Evolutionary conservation across 73 alveolate species (phyloP).

Genomic region (Durusdinium trenchii): DNA sequence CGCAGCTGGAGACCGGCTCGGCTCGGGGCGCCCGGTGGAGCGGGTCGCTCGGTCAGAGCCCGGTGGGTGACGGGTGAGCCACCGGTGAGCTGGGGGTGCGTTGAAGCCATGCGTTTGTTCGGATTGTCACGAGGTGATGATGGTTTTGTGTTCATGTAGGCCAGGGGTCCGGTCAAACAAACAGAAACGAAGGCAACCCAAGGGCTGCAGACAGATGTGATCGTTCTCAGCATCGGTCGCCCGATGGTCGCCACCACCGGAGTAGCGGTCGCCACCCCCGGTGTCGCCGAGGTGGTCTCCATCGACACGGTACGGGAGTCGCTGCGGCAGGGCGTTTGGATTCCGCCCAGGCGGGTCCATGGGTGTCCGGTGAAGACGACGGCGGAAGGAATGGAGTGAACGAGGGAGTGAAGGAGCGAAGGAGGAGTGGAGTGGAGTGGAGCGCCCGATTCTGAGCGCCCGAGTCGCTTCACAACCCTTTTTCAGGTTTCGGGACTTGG

Average conservation of each 20-base stretch:
- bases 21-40: neutral
- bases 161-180: neutral
- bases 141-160: neutral
- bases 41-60: neutral
- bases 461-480: too few species aligned
- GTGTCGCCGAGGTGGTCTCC: slow-evolving; percentile 31
- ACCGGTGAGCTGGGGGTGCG: neutral
- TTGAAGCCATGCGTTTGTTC: neutral
- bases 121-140: neutral
- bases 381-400: too few species aligned
- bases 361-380: too few species aligned
- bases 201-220: neutral
- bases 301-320: slow-evolving; percentile 80
- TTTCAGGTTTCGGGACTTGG: too few species aligned
- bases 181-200: neutral
- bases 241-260: neutral
- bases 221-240: neutral
- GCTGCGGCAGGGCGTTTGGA: slow-evolving; percentile 65
- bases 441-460: too few species aligned
- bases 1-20: slow-evolving; percentile 90
- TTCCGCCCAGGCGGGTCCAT: slow-evolving; percentile 40
- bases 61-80: neutral
- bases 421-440: too few species aligned
- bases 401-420: too few species aligned
- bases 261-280: neutral